A percentile compares a stretch with the other conserved stretches of the same genome.
phyloP scores from a whole-genome alignment of 78 protist genomes.

The Reticulomyxa filosa region DNA sequence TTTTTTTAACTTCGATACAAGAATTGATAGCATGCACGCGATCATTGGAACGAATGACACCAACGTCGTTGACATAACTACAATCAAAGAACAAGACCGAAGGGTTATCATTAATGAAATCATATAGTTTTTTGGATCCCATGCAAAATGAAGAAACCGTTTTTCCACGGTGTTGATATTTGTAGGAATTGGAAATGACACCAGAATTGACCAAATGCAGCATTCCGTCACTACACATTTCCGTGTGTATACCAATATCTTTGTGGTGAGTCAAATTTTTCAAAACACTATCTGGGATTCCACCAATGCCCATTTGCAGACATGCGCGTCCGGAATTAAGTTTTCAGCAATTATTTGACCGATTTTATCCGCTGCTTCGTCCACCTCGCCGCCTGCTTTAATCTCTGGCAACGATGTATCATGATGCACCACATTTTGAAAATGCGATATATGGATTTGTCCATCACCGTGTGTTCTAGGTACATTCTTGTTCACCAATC shows the following conservation, averaged over 20 bases:
- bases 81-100: not conserved
- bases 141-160: not conserved
- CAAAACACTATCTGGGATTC: slow-evolving; percentile 17
- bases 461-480: slow-evolving; percentile 28
- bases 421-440: not conserved
- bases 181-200: slow-evolving; percentile 7
- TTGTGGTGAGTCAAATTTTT: too few relatives aligned
- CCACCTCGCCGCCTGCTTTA: not conserved
- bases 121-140: slow-evolving; percentile 16
- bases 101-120: slow-evolving; percentile 18
- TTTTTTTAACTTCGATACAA: slow-evolving; percentile 21
- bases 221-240: slow-evolving; percentile 15
- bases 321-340: not conserved
- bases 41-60: slow-evolving; percentile 5
- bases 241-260: slow-evolving; percentile 38
- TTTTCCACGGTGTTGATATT: not conserved
- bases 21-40: slow-evolving; percentile 18
- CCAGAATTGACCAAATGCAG: slow-evolving; percentile 12
- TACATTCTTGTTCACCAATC: slow-evolving; percentile 17
- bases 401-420: slow-evolving; percentile 7
- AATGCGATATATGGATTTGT: not conserved
- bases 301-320: slow-evolving; percentile 35
- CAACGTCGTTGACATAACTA: slow-evolving; percentile 2
- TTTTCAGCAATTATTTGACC: not conserved
- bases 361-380: not conserved